phyloP scores from a whole-genome alignment of 768 basidiomycete genomes.

The Phanerochaete sordida region DNA sequence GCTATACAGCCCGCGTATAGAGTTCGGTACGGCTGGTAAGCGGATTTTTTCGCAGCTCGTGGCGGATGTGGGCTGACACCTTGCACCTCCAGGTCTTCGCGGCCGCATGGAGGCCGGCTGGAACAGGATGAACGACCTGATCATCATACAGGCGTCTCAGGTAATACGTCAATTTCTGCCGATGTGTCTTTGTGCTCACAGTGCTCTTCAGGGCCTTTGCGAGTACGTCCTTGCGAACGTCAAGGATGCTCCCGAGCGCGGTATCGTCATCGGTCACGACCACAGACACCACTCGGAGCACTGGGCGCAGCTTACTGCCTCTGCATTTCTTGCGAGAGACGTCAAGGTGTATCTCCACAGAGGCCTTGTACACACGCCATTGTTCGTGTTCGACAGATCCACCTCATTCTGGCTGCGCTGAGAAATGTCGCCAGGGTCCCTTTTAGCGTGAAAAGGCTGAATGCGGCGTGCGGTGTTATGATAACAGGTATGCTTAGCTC shows the following conservation, averaged over 20 bases:
- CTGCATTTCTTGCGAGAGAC: conserved; percentile 59
- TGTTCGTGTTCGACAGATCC: conserved; percentile 41
- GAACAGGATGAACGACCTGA: conserved; percentile 89
- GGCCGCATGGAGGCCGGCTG: conserved; percentile 87
- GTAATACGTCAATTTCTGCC: conserved; percentile 29
- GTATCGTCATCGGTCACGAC: conserved; percentile 84
- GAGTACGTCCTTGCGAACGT: conserved; percentile 62
- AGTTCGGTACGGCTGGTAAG: conserved; percentile 84
- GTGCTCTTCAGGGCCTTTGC: conserved; percentile 58
- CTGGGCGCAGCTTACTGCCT: conserved; percentile 76
- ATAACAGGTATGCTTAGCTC: conserved; percentile 60
- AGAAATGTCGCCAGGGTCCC: conserved; percentile 55
- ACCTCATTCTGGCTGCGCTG: background rate
- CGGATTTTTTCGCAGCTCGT: background rate
- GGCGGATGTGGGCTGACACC: background rate
- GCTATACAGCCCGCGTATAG: conserved; percentile 56
- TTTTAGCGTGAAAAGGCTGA: conserved; percentile 62
- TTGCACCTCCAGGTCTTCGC: conserved; percentile 51
- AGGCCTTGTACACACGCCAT: conserved; percentile 76
- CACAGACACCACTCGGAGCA: conserved; percentile 76
- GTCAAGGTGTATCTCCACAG: conserved; percentile 67
- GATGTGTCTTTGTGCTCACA: background rate
- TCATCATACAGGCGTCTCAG: conserved; percentile 79
- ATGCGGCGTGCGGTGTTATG: conserved; percentile 84
- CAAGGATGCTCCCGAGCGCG: conserved; percentile 48